Conservation (phyloP, 345 rosid genomes). For the Gossypium thurberi region DNA sequence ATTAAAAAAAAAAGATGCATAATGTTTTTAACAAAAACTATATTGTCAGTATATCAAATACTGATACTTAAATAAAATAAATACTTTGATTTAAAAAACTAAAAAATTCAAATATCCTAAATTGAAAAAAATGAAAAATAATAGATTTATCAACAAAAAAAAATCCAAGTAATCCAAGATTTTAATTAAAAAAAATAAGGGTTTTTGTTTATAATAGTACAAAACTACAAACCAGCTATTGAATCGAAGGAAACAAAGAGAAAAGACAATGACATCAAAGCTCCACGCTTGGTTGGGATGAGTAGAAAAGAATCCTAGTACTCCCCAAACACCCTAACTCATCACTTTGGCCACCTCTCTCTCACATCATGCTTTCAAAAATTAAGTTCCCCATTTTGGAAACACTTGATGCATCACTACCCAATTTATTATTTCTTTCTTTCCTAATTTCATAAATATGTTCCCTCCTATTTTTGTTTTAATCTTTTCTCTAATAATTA, state of each 20-base stretch:
- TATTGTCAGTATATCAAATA: no score
- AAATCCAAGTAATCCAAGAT: not conserved
- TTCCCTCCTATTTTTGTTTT: not conserved
- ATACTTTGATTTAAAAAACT: no score
- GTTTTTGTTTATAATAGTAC: not conserved
- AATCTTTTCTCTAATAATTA: no score
- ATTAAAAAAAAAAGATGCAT: no score
- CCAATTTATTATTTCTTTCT: not conserved
- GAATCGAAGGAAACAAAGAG: not conserved
- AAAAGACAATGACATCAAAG: not conserved
- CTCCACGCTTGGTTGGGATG: not conserved
- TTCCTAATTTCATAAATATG: not conserved
- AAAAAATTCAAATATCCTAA: not conserved
- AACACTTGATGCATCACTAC: not conserved
- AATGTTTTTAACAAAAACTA: accelerated
- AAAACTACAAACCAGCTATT: not conserved
- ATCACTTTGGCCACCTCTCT: not conserved
- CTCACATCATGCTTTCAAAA: not conserved
- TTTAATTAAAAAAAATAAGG: no score
- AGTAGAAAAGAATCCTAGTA: not conserved
- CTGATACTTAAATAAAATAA: no score
- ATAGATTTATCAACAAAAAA: no score
- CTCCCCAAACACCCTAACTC: not conserved
- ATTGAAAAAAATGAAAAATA: not conserved
- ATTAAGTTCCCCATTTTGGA: not conserved